Evolutionary conservation across 2,329 filamentous ascomycete species (phyloP).

Genomic region (Aureobasidium sp.): DNA sequence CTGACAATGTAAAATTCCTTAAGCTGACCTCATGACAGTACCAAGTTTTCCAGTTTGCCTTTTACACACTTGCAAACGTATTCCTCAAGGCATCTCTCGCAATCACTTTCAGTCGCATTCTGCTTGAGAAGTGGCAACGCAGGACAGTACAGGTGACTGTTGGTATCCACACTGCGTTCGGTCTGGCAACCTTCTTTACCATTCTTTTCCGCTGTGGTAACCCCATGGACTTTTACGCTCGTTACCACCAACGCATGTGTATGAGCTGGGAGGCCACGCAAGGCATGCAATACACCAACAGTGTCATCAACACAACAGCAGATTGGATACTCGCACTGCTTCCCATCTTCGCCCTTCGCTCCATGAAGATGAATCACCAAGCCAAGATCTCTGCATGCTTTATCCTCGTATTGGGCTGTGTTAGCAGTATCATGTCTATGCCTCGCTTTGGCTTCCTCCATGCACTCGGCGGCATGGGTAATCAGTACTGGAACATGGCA

Average conservation of each 20-base stretch:
- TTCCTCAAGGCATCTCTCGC: conserved; percentile 37
- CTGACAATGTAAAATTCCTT: not conserved
- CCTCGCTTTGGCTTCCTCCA: conserved; percentile 2
- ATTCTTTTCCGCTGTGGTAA: conserved; percentile 6
- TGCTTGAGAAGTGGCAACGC: conserved; percentile 32
- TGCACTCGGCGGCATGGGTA: not conserved
- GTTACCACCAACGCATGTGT: not conserved
- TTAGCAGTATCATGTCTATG: conserved; percentile 5
- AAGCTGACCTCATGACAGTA: conserved; percentile 17
- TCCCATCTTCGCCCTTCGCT: conserved; percentile 8
- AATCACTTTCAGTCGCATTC: conserved; percentile 38
- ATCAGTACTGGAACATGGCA: conserved; percentile 17
- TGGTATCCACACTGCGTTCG: conserved; percentile 23
- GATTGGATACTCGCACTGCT: not conserved
- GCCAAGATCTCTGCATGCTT: conserved; percentile 6
- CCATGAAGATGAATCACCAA: not conserved
- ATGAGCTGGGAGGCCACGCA: conserved; percentile 15
- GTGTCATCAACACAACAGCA: conserved; percentile 1
- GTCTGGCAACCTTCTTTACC: conserved; percentile 27
- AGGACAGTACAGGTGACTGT: conserved; percentile 22
- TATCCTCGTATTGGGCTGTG: not conserved
- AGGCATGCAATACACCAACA: conserved; percentile 10
- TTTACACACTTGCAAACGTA: conserved; percentile 34
- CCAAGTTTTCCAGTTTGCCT: conserved; percentile 27
- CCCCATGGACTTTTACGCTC: not conserved